Evolutionary conservation across 176 grass and related monocot genomes (phyloP).

Genomic region (Oryza meyeriana): DNA sequence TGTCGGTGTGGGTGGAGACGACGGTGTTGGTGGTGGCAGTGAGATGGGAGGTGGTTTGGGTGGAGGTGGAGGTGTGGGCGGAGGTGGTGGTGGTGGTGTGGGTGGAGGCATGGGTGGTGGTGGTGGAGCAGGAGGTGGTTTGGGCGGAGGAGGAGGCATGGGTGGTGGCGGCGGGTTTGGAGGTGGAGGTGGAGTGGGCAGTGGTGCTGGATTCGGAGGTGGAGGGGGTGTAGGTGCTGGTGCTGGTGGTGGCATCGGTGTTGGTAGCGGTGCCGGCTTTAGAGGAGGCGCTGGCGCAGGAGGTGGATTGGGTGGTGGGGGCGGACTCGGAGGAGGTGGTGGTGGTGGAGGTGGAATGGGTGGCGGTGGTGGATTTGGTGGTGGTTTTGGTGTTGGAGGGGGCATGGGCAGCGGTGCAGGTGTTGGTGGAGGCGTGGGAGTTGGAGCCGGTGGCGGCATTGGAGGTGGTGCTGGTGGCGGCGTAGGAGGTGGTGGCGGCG

Average conservation of each 20-base stretch:
- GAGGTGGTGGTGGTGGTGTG: background rate
- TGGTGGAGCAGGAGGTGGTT: background rate
- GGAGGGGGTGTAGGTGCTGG: background rate
- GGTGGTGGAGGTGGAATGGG: slow-evolving; percentile 24
- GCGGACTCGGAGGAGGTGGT: background rate
- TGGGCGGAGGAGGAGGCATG: background rate
- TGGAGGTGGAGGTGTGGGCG: slow-evolving; percentile 12
- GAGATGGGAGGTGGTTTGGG: slow-evolving; percentile 1
- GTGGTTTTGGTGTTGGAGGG: background rate
- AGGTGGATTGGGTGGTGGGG: background rate
- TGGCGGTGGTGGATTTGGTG: slow-evolving; percentile 14
- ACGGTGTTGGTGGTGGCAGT: too few relatives aligned
- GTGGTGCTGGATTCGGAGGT: background rate
- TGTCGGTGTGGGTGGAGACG: too few relatives aligned
- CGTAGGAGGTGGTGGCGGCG: background rate
- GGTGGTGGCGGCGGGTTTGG: slow-evolving; percentile 19
- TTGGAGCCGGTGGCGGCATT: background rate
- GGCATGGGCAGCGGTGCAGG: background rate
- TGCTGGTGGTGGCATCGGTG: background rate
- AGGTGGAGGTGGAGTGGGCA: slow-evolving; percentile 5
- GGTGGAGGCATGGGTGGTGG: background rate
- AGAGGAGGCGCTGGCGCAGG: background rate
- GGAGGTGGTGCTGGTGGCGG: slow-evolving; percentile 12
- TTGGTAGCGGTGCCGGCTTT: background rate
- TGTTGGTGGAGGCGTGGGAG: background rate